These are phyloP conservation scores for Amylocystis lapponica DNA, from an alignment of 768 basidiomycete genomes.

Conservation along the genomic window DNA sequence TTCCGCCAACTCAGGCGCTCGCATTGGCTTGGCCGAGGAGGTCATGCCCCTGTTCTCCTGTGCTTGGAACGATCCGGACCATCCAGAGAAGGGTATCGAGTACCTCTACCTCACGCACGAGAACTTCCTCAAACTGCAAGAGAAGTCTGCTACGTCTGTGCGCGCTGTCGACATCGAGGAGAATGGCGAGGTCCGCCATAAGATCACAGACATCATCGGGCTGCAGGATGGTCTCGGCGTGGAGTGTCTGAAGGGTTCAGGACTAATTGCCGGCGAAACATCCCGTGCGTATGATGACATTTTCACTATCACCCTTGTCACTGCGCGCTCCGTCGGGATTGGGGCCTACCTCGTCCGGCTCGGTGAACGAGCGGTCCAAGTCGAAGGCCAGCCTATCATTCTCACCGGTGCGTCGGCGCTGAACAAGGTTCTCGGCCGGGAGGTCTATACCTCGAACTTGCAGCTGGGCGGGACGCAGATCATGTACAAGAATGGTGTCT, in stretches of 20 bases:
- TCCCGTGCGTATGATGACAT: conserved; percentile 99
- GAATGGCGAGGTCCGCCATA: conserved; percentile 82
- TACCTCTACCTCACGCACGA: conserved; percentile 96
- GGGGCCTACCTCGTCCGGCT: conserved; percentile 98
- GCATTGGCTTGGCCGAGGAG: conserved; percentile 94
- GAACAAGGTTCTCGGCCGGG: conserved; percentile 98
- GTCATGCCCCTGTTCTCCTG: conserved; percentile 80
- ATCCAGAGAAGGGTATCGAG: conserved; percentile 92
- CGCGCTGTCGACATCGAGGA: conserved; percentile 82
- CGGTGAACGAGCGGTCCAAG: conserved; percentile 96
- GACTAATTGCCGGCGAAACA: conserved; percentile 97
- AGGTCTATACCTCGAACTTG: conserved; percentile 97
- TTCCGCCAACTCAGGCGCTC: conserved; percentile 97
- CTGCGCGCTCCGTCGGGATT: conserved; percentile 97
- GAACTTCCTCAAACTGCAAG: conserved; percentile 82
- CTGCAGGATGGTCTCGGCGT: conserved; percentile 97
- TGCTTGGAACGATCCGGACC: conserved; percentile 77
- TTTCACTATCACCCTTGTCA: conserved; percentile 98
- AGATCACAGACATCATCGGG: conserved; percentile 95
- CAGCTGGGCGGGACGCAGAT: conserved; percentile 99
- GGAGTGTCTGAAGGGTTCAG: conserved; percentile 92
- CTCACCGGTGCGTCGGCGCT: conserved; percentile 94
- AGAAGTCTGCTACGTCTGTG: conserved; percentile 75
- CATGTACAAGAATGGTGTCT: conserved; percentile 99
- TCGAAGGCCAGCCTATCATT: conserved; percentile 99